Evolutionary conservation across 805 yeast species (phyloP).

Genomic region (Clavispora santaluciae): DNA sequence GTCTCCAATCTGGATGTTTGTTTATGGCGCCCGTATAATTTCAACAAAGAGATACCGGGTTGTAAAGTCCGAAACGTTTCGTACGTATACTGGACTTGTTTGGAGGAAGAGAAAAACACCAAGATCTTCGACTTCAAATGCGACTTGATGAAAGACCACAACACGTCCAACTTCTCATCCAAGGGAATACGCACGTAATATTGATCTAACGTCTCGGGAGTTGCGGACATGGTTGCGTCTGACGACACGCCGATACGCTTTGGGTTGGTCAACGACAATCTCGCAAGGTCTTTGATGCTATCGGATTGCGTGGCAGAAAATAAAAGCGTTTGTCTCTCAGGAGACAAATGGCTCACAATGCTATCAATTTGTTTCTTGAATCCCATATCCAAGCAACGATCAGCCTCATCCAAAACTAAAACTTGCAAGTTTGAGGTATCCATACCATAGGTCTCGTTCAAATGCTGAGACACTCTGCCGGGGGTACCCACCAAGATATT

Average conservation of each 20-base stretch:
- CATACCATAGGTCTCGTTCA: constrained; percentile 83
- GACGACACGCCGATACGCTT: constrained; percentile 37
- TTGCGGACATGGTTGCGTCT: constrained; percentile 51
- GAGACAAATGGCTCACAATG: constrained; percentile 71
- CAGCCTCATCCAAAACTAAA: constrained; percentile 87
- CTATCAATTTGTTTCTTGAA: constrained; percentile 79
- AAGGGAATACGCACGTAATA: constrained; percentile 68
- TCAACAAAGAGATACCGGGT: constrained; percentile 86
- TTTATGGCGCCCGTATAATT: constrained; percentile 84
- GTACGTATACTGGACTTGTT: constrained; percentile 85
- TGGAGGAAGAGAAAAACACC: constrained; percentile 82
- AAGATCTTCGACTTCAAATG: constrained; percentile 76
- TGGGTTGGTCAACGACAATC: constrained; percentile 67
- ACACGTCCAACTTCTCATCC: constrained; percentile 75
- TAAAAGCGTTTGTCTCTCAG: constrained; percentile 74
- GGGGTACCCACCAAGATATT: constrained; percentile 90
- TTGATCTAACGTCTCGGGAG: constrained; percentile 85
- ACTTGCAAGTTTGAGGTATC: constrained; percentile 71
- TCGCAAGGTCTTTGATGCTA: constrained; percentile 73
- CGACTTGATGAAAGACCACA: constrained; percentile 82
- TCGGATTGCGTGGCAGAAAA: constrained; percentile 91
- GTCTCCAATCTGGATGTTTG: constrained; percentile 87
- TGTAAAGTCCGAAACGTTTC: constrained; percentile 82
- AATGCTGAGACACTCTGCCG: constrained; percentile 82
- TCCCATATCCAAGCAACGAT: constrained; percentile 90